Conservation (phyloP, 768 basidiomycete genomes). For the Trametes villosa region DNA sequence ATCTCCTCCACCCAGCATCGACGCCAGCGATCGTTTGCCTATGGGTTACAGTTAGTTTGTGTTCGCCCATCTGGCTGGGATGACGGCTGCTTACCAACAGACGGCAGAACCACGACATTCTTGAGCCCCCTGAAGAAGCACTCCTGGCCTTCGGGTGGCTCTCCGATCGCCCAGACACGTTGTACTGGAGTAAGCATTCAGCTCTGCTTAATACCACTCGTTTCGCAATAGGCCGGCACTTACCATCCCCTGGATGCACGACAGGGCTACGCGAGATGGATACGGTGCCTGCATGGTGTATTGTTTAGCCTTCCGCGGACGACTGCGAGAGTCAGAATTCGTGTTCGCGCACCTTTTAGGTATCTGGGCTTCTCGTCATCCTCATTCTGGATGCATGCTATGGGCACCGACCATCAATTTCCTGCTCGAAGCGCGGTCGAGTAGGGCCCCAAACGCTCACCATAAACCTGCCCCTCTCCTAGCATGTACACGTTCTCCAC, state of each 20-base stretch:
- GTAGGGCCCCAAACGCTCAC: conserved; percentile 51
- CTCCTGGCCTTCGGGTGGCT: conserved; percentile 57
- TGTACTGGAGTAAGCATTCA: conserved; percentile 50
- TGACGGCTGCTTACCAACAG: conserved; percentile 52
- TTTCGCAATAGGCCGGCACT: conserved; percentile 6
- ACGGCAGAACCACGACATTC: conserved; percentile 76
- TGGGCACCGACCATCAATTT: not conserved
- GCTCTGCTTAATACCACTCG: not conserved
- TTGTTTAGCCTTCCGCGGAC: not conserved
- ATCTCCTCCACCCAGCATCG: conserved; percentile 75
- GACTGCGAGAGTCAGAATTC: not conserved
- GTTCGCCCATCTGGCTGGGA: too few relatives aligned
- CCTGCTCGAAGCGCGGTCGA: not conserved
- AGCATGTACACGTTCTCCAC: conserved; percentile 58
- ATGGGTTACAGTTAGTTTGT: not conserved
- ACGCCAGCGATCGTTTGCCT: conserved; percentile 69
- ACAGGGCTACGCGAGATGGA: conserved; percentile 72
- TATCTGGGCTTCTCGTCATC: conserved; percentile 54
- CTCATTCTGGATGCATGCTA: conserved; percentile 64
- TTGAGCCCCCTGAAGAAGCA: conserved; percentile 64
- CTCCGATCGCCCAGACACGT: conserved; percentile 71
- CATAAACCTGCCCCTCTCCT: conserved; percentile 64
- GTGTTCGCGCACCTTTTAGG: conserved; percentile 59
- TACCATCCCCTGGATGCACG: conserved; percentile 77
- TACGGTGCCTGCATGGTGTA: conserved; percentile 17